Conservation (phyloP, 2,329 filamentous ascomycete genomes). For the Hirsutella rhossiliensis region DNA sequence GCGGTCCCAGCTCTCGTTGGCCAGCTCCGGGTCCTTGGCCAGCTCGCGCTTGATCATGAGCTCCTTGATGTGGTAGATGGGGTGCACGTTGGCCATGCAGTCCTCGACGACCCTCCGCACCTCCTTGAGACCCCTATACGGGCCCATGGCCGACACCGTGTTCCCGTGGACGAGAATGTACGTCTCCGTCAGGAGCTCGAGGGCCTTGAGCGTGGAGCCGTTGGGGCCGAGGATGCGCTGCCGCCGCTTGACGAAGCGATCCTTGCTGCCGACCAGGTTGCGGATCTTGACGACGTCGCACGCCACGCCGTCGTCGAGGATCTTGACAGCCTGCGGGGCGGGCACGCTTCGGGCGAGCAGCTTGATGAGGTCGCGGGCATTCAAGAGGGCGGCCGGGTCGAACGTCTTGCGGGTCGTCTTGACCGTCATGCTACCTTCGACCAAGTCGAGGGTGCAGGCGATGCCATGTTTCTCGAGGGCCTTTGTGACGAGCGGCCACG, state of each 20-base stretch:
- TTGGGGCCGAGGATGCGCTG: conserved; percentile 87
- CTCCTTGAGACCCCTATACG: conserved; percentile 88
- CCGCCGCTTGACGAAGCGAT: conserved; percentile 86
- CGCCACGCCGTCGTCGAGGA: conserved; percentile 81
- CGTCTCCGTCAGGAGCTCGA: conserved; percentile 81
- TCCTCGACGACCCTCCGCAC: conserved; percentile 82
- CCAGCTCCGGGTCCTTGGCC: conserved; percentile 77
- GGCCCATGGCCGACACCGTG: conserved; percentile 84
- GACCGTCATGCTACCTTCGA: conserved; percentile 93
- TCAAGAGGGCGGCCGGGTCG: conserved; percentile 86
- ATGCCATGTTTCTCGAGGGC: conserved; percentile 80
- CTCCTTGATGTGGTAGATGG: conserved; percentile 70
- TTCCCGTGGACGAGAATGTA: conserved; percentile 96
- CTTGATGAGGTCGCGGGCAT: conserved; percentile 89
- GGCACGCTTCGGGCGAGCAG: conserved; percentile 84
- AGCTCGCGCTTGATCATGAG: conserved; percentile 90
- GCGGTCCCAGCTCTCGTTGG: conserved; percentile 84
- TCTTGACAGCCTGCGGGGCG: conserved; percentile 84
- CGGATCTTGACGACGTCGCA: conserved; percentile 96
- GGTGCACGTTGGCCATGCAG: conserved; percentile 94
- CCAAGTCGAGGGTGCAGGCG: conserved; percentile 82
- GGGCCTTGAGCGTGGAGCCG: conserved; percentile 83
- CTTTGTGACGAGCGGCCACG: conserved; percentile 84
- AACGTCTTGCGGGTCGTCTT: conserved; percentile 87
- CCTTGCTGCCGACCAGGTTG: conserved; percentile 82